Base-by-base conservation (phyloP, 2,329 filamentous ascomycete genomes). In the Fusarium buharicum region DNA sequence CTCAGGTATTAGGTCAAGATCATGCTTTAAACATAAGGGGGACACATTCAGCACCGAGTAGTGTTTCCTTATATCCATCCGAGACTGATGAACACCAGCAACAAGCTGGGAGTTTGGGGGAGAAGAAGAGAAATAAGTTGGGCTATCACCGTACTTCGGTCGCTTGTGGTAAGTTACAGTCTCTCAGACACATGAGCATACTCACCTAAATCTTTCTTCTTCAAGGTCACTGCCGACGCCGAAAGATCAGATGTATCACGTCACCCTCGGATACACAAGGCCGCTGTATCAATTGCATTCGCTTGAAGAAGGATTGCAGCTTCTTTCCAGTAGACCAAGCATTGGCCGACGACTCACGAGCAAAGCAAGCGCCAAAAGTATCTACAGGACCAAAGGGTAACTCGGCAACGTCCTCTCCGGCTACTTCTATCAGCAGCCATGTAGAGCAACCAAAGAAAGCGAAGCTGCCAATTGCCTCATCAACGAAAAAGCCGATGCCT, bases 141-240 rank as follows among this genome's bases (percentile, higher is more conserved):
- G 94, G 94, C 34, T 98, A 98, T 74, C 94, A 97, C 79, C 87
- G 94, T 72, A 97, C 93, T 31, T 96, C 93, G 39, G 92, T 97
- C 69, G 95, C 94, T 68, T 98, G 94, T 81, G 90, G 94, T 98
- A 85, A 86, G 93, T 87, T 33, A 16, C 4, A 3, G 14, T 54
- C 37, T 33, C 7, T 12, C 24, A 22, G 11, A 24, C 33, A 11
- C n/a, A 9, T 18, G 2, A 9, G 20, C 13, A 9, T 41, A 31
- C 17, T 20, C 24, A 17, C 38, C 36, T 55, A 62, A 55, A 58
- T 51, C 41, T 22, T 33, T 10, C 11, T 27, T 24, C 34, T 24
- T 16, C 30, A 53, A 97, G 94, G 90, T 52, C 92, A 97, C 74
- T 98, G 94, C 75, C 91, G 94, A 71, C 86, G 91, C 73, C 89